Evolutionary conservation across 768 basidiomycete genomes (phyloP).

Genomic region (Amanita muscaria): DNA sequence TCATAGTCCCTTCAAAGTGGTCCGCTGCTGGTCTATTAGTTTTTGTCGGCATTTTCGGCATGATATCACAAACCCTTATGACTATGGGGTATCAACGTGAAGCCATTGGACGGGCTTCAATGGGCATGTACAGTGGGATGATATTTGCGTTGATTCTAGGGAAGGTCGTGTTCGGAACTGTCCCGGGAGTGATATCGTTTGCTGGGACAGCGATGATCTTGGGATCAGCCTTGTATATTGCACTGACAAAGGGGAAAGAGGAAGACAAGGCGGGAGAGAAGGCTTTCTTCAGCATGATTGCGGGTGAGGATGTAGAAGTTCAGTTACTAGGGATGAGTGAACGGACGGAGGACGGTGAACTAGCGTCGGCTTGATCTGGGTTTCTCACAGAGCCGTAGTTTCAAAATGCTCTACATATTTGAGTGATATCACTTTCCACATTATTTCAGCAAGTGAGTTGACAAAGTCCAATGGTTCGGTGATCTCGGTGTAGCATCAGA

Average conservation of each 20-base stretch:
- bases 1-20: slow-evolving; percentile 36
- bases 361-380: no score
- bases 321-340: slow-evolving; percentile 6
- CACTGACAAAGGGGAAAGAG: neutral
- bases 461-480: no score
- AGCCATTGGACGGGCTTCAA: slow-evolving; percentile 47
- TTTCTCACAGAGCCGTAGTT: no score
- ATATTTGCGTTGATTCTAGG: neutral
- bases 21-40: slow-evolving; percentile 38
- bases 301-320: neutral
- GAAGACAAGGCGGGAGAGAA: neutral
- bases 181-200: neutral
- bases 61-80: slow-evolving; percentile 35
- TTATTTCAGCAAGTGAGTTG: no score
- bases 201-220: slow-evolving; percentile 4
- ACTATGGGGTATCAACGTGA: slow-evolving; percentile 51
- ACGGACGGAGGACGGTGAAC: slow-evolving; percentile 53
- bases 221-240: neutral
- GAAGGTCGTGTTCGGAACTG: neutral
- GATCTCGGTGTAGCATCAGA: no score
- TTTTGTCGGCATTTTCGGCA: slow-evolving; percentile 46
- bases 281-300: neutral
- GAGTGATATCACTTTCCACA: no score
- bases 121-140: slow-evolving; percentile 41
- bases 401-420: no score